phyloP scores from a whole-genome alignment of 352 stramenopile species.

The Lagenidium giganteum region DNA sequence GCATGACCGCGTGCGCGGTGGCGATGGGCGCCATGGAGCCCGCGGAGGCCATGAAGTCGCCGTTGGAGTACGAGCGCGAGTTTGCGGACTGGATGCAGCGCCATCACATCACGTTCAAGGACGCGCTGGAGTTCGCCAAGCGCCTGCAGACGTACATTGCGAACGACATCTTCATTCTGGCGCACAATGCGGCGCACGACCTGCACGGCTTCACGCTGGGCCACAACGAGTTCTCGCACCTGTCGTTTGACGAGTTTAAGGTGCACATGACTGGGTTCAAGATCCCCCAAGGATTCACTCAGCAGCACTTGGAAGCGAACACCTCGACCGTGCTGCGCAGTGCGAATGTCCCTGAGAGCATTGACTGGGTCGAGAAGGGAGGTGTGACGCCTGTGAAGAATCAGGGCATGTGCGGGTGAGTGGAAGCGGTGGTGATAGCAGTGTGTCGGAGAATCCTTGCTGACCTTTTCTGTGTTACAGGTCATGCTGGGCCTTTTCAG shows the following conservation, averaged over 20 bases:
- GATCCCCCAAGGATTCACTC: slow-evolving; percentile 49
- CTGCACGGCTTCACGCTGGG: slow-evolving; percentile 81
- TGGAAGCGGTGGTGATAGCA: neutral
- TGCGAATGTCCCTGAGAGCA: slow-evolving; percentile 53
- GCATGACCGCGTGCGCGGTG: slow-evolving; percentile 15
- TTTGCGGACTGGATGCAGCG: slow-evolving; percentile 60
- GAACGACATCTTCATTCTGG: slow-evolving; percentile 85
- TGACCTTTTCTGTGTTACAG: neutral
- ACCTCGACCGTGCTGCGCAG: slow-evolving; percentile 23
- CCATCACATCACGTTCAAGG: slow-evolving; percentile 43
- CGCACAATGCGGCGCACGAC: slow-evolving; percentile 76
- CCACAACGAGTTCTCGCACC: slow-evolving; percentile 94
- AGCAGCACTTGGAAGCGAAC: slow-evolving; percentile 41
- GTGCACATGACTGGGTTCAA: slow-evolving; percentile 47
- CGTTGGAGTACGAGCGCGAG: slow-evolving; percentile 63
- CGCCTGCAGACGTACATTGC: slow-evolving; percentile 75
- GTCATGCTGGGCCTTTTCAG: slow-evolving; percentile 97
- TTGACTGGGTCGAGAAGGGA: slow-evolving; percentile 95
- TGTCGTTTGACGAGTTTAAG: slow-evolving; percentile 95
- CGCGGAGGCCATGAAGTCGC: no score
- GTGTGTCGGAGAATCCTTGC: no score
- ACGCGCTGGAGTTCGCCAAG: slow-evolving; percentile 65
- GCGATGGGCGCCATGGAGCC: no score
- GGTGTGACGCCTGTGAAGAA: slow-evolving; percentile 96
- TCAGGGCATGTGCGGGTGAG: slow-evolving; percentile 89